These are phyloP conservation scores for Tuber melanosporum DNA, from an alignment of 495 filamentous ascomycete species.

Conservation along the genomic window DNA sequence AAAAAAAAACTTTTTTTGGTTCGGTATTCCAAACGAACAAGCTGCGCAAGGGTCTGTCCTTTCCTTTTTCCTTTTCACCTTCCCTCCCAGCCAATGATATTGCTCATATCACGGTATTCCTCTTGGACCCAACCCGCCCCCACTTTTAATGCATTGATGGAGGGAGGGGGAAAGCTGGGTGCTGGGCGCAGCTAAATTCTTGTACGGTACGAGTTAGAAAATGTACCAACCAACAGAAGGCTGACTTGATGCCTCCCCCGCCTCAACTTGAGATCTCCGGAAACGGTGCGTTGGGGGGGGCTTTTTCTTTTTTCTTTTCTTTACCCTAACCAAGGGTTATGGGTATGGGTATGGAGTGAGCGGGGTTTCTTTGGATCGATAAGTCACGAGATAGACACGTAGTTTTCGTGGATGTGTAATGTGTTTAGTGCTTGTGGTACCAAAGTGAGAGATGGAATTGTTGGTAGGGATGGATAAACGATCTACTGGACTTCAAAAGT, in stretches of 20 bases:
- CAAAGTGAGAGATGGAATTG: background rate
- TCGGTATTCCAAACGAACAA: background rate
- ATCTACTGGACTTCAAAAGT: background rate
- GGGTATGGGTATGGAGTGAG: background rate
- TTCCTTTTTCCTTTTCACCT: background rate
- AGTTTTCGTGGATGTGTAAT: background rate
- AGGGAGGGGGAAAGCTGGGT: background rate
- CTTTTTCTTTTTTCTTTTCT: background rate
- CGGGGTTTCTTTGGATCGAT: background rate
- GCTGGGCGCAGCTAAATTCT: background rate
- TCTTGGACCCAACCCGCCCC: background rate
- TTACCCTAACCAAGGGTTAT: background rate
- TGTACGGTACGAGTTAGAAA: background rate
- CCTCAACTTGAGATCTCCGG: background rate
- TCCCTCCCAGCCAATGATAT: background rate
- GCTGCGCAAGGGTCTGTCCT: background rate
- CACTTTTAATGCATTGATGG: conserved; percentile 5
- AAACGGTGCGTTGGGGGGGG: background rate
- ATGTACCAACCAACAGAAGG: background rate
- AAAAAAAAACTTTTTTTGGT: background rate
- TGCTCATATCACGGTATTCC: background rate
- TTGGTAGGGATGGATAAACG: background rate
- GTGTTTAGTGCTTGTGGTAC: background rate
- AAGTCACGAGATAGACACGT: background rate
- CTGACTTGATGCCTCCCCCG: background rate